A percentile compares a stretch with the other conserved stretches of the same genome.
These are phyloP conservation scores for Arthrobotrys megalospora DNA, from an alignment of 2,329 filamentous ascomycete genomes.

Conservation along the genomic window DNA sequence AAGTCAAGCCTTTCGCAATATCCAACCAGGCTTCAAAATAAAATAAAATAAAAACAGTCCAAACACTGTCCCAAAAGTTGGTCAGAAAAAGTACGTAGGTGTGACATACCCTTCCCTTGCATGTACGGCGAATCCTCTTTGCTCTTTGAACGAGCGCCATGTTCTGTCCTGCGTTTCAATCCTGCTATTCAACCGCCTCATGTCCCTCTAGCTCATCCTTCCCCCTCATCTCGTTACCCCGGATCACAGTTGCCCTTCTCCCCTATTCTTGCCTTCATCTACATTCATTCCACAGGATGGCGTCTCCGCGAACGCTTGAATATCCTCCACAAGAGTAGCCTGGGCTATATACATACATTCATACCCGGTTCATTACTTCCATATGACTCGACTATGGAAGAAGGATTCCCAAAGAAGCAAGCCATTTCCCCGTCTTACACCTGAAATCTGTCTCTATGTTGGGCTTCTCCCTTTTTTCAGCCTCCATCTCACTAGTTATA, in stretches of 20 bases:
- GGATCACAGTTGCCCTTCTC: neutral
- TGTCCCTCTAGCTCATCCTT: conserved; percentile 7
- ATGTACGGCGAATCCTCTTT: conserved; percentile 43
- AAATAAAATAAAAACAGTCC: conserved; percentile 3
- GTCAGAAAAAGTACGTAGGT: conserved; percentile 48
- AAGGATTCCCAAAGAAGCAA: conserved; percentile 35
- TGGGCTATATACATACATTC: conserved; percentile 12
- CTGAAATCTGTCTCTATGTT: conserved; percentile 13
- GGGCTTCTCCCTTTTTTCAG: conserved; percentile 10
- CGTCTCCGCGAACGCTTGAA: conserved; percentile 17
- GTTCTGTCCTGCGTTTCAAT: conserved; percentile 54
- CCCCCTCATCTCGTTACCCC: conserved; percentile 7
- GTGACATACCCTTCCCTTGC: conserved; percentile 47
- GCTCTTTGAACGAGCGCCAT: conserved; percentile 24
- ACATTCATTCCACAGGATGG: neutral
- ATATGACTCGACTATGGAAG: conserved; percentile 21
- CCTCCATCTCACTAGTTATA: conserved; percentile 11
- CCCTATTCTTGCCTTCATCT: neutral
- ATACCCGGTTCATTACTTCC: neutral
- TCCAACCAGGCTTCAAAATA: neutral
- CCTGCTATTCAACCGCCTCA: conserved; percentile 27
- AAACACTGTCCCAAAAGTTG: conserved; percentile 32
- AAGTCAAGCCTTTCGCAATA: conserved; percentile 14
- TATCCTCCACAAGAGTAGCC: neutral
- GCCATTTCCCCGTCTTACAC: conserved; percentile 10